Conservation (phyloP, 148 eudicot genomes). For the Amaranthus cruentus region DNA sequence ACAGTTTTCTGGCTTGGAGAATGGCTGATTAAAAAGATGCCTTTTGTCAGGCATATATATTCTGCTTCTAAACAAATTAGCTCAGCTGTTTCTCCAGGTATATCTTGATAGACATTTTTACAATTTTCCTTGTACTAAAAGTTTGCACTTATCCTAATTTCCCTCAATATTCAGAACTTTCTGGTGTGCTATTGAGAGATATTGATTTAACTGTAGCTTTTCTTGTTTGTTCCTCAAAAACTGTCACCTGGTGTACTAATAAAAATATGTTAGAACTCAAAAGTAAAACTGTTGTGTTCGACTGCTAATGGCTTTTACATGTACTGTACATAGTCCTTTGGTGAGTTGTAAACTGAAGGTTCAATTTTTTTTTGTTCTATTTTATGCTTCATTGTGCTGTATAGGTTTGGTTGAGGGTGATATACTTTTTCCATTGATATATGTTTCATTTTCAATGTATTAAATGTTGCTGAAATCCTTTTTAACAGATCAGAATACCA, state of each 20-base stretch:
- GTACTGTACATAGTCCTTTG: background rate
- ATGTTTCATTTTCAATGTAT: conserved; percentile 2
- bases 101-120: background rate
- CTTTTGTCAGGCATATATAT: conserved; percentile 75
- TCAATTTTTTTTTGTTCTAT: background rate
- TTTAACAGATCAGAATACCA: conserved; percentile 71
- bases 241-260: background rate
- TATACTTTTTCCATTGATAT: background rate
- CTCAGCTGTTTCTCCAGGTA: conserved; percentile 92
- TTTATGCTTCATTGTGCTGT: background rate
- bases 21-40: conserved; percentile 82
- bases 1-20: conserved; percentile 90
- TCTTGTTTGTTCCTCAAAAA: background rate
- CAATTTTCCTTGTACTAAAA: no score
- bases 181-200: background rate
- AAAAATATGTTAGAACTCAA: background rate
- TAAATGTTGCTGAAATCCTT: conserved; percentile 1
- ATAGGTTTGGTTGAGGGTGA: background rate
- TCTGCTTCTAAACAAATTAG: conserved; percentile 94
- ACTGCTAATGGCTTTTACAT: background rate
- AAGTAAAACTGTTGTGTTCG: background rate
- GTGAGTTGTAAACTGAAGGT: background rate
- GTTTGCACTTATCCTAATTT: background rate
- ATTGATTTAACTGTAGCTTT: background rate
- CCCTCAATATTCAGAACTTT: background rate